Base-by-base conservation (phyloP, 345 rosid species). In the Euphorbia tirucalli region DNA sequence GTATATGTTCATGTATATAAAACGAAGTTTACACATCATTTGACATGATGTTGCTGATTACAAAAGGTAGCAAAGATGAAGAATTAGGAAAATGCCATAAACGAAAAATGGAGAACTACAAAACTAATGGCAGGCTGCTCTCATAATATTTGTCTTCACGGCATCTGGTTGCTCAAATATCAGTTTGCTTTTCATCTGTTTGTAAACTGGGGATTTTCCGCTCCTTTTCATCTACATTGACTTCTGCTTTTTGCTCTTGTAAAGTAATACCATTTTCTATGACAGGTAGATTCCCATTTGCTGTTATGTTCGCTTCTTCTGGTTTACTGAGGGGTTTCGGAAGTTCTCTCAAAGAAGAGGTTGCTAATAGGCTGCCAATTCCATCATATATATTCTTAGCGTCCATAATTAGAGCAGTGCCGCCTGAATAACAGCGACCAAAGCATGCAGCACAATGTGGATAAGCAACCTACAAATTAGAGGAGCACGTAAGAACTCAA, bases 371-470 rank as follows among this genome's bases (percentile, higher is more conserved):
- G 37, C 90, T 88, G 61, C 78, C 72, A 19, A 92, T 61, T 68
- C 98, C 93, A 2, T 89, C 89, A 55, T 83, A 88, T 49, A 82
- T 72, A 52, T 74, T 82, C 84, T 95, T 90, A 2, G 92, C 93
- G 54, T 92, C 94, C 91, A 86, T 83, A 48, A 95, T 68, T 27
- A 95, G 80, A 31, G 80, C 85, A 59, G 84, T 84, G 72, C 94
- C 98, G n/a, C 96, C 94, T 1, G 89, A 89, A 79, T 90, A 92
- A 81, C 98, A 95, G 54, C 97, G 89, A 14, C 94, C 99, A 22
- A 90, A 95, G 85, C 98, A 92, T 59, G 89, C 81, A 19, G 96
- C 94, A 28, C 93, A 85, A 75, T 92, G 90, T 25, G 94, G 94
- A 76, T 83, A 89, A 22, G 86, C 96, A 74, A 95, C 94, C 99